Conservation (phyloP, 2,329 filamentous ascomycete genomes). For the Fusarium clavum region DNA sequence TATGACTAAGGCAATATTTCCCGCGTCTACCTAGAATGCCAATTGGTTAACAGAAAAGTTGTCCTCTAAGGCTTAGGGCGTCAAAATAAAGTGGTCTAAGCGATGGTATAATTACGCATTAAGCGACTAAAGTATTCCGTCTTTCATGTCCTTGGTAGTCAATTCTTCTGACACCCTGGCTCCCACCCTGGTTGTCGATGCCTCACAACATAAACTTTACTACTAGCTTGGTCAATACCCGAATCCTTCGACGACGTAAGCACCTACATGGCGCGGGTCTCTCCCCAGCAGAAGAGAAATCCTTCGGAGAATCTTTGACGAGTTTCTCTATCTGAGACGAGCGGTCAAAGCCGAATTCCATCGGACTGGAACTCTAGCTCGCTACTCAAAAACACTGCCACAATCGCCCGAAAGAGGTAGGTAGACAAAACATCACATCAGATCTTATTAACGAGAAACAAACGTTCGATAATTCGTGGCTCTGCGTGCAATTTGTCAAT, state of each 20-base stretch:
- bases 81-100: not conserved
- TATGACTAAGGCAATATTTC: conserved; percentile 31
- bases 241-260: not conserved
- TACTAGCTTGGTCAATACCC: not conserved
- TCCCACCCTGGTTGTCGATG: not conserved
- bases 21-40: conserved; percentile 5
- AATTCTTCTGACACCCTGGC: not conserved
- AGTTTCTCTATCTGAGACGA: not conserved
- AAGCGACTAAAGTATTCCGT: not conserved
- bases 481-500: conserved; percentile 22
- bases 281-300: not conserved
- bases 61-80: not conserved
- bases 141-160: not conserved
- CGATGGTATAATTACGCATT: not conserved
- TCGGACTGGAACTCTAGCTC: conserved; percentile 15
- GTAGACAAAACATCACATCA: conserved; percentile 20
- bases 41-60: not conserved
- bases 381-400: conserved; percentile 25
- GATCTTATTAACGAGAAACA: conserved; percentile 7
- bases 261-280: not conserved
- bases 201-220: not conserved
- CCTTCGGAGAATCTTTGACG: not conserved
- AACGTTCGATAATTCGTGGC: conserved; percentile 34
- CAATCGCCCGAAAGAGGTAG: conserved; percentile 32
- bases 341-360: conserved; percentile 2